A percentile compares a stretch with the other conserved stretches of the same genome.
Evolutionary conservation across 495 filamentous ascomycete species (phyloP).

Genomic region (Tuber magnatum): DNA sequence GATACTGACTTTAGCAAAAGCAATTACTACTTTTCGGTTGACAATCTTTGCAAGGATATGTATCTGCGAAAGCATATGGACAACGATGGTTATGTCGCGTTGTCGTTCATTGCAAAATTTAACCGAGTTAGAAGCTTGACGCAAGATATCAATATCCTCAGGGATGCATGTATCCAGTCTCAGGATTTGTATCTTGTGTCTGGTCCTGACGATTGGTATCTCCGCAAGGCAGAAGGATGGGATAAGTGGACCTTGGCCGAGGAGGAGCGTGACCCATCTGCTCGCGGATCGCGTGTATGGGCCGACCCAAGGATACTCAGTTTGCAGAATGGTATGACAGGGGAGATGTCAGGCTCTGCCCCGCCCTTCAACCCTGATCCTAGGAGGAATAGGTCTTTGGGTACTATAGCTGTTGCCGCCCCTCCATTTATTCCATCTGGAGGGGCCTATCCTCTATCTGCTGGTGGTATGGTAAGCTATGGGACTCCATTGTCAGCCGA

Average conservation of each 20-base stretch:
- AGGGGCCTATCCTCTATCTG: conserved; percentile 14
- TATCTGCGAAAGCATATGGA: conserved; percentile 90
- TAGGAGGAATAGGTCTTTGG: conserved; percentile 20
- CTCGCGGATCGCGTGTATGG: conserved; percentile 34
- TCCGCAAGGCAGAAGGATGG: conserved; percentile 74
- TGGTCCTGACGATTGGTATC: conserved; percentile 65
- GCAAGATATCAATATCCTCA: conserved; percentile 63
- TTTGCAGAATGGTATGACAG: conserved; percentile 23
- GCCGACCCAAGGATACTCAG: conserved; percentile 14
- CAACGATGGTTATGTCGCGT: conserved; percentile 78
- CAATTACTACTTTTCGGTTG: conserved; percentile 93
- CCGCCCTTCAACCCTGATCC: conserved; percentile 31
- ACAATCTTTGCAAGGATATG: conserved; percentile 91
- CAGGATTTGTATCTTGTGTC: conserved; percentile 60
- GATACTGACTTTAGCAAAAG: conserved; percentile 33
- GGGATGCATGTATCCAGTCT: conserved; percentile 63
- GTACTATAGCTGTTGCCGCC: conserved; percentile 20
- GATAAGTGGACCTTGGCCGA: conserved; percentile 66
- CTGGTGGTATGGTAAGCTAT: conserved; percentile 11
- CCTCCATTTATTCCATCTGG: conserved; percentile 26
- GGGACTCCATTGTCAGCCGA: conserved; percentile 62
- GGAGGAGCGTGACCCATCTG: conserved; percentile 54
- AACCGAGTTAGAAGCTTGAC: conserved; percentile 73
- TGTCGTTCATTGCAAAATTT: conserved; percentile 71
- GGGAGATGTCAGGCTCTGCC: conserved; percentile 38